These are phyloP conservation scores for Phanerochaete carnosa DNA, from an alignment of 768 basidiomycete species.

Conservation along the genomic window DNA sequence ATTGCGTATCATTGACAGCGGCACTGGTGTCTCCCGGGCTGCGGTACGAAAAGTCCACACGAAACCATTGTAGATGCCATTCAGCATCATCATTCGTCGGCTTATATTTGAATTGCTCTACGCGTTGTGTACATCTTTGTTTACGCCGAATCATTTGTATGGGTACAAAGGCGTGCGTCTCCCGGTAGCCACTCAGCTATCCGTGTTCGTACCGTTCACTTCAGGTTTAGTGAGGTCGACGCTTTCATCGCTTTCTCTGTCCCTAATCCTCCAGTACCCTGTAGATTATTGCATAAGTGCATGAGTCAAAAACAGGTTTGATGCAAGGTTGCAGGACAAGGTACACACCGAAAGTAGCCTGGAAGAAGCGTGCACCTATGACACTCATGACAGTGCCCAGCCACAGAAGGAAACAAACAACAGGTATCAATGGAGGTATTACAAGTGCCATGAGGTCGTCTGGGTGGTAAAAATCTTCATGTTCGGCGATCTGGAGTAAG, in stretches of 20 bases:
- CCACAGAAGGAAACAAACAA: constrained; percentile 32
- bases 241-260: background rate
- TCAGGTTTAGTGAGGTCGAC: background rate
- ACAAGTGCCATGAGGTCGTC: constrained; percentile 47
- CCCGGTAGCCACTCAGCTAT: no score
- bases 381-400: constrained; percentile 19
- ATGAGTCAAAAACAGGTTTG: no score
- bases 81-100: no score
- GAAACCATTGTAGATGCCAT: no score
- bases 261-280: constrained; percentile 5
- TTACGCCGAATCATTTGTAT: no score
- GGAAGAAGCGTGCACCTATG: constrained; percentile 14
- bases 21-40: no score
- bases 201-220: background rate
- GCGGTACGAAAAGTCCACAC: no score
- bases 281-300: no score
- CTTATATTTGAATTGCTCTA: no score
- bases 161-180: no score
- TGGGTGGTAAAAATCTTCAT: constrained; percentile 58
- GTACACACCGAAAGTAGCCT: background rate
- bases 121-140: no score
- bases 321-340: background rate
- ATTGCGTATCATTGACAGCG: no score
- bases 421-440: constrained; percentile 38
- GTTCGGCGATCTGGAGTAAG: constrained; percentile 42